A percentile compares a stretch with the other conserved stretches of the same genome.
Evolutionary conservation across 2,329 filamentous ascomycete species (phyloP).

Genomic region (Cryphonectria radicalis): DNA sequence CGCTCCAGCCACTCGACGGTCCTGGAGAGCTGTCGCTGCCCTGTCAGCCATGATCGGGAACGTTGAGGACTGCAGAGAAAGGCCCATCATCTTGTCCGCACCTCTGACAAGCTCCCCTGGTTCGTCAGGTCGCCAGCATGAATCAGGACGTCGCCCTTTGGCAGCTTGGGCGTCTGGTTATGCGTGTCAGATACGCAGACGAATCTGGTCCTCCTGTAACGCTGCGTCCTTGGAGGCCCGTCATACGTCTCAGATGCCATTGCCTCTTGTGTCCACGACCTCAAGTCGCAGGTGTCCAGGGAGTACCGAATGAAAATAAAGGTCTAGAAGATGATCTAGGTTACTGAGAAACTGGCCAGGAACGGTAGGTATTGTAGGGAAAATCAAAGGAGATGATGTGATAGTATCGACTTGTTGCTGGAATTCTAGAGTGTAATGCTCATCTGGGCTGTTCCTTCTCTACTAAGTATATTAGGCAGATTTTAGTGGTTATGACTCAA

Average conservation of each 20-base stretch:
- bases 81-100: not conserved
- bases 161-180: constrained; percentile 67
- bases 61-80: not conserved
- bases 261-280: not conserved
- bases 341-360: not conserved
- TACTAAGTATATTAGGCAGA: not conserved
- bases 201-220: constrained; percentile 60
- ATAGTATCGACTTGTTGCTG: not conserved
- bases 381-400: not conserved
- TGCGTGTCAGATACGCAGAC: constrained; percentile 81
- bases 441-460: not conserved
- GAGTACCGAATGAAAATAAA: not conserved
- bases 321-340: not conserved
- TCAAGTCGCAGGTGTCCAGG: not conserved
- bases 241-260: constrained; percentile 12
- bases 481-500: not conserved
- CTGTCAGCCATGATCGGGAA: not conserved
- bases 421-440: no score
- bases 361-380: not conserved
- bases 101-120: constrained; percentile 65
- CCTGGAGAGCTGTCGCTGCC: constrained; percentile 53
- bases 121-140: constrained; percentile 80
- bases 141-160: constrained; percentile 73
- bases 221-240: constrained; percentile 12
- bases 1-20: constrained; percentile 69